Conservation (phyloP, 2,329 filamentous ascomycete genomes). For the Clonostachys solani region DNA sequence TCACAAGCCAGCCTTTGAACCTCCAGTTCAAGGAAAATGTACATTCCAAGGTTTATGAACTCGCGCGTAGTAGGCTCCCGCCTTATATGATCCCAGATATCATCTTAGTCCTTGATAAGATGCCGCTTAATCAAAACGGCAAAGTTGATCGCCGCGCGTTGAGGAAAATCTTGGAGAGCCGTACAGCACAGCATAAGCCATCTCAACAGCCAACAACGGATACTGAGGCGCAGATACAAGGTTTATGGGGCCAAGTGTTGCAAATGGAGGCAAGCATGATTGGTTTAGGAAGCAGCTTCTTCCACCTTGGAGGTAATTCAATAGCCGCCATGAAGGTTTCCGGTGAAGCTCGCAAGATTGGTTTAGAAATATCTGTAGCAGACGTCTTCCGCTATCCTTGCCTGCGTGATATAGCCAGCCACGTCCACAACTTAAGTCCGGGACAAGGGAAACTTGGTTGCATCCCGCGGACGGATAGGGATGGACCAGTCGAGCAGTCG, state of each 20-base stretch:
- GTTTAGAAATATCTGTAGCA: neutral
- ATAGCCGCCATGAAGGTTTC: slow-evolving; percentile 59
- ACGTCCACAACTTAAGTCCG: neutral
- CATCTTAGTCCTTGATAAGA: slow-evolving; percentile 6
- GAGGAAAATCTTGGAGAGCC: too few relatives aligned
- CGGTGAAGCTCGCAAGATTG: slow-evolving; percentile 17
- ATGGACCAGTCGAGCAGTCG: slow-evolving; percentile 11
- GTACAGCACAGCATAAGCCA: neutral
- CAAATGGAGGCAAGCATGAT: slow-evolving; percentile 20
- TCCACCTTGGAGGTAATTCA: slow-evolving; percentile 56
- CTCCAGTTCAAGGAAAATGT: neutral
- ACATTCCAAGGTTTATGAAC: neutral
- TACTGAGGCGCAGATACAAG: neutral
- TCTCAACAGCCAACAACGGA: neutral
- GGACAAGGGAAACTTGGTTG: neutral
- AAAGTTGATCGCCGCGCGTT: slow-evolving; percentile 9
- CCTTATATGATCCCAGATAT: slow-evolving; percentile 9
- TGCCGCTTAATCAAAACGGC: slow-evolving; percentile 11
- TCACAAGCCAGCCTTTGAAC: neutral
- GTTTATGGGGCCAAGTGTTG: slow-evolving; percentile 3
- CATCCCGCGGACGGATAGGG: neutral
- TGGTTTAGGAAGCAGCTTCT: slow-evolving; percentile 52
- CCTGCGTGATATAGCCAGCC: too few relatives aligned
- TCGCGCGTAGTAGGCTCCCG: slow-evolving; percentile 1
- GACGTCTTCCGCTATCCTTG: slow-evolving; percentile 1